phyloP scores from a whole-genome alignment of 495 filamentous ascomycete genomes.

The Hypoxylon trugodes region DNA sequence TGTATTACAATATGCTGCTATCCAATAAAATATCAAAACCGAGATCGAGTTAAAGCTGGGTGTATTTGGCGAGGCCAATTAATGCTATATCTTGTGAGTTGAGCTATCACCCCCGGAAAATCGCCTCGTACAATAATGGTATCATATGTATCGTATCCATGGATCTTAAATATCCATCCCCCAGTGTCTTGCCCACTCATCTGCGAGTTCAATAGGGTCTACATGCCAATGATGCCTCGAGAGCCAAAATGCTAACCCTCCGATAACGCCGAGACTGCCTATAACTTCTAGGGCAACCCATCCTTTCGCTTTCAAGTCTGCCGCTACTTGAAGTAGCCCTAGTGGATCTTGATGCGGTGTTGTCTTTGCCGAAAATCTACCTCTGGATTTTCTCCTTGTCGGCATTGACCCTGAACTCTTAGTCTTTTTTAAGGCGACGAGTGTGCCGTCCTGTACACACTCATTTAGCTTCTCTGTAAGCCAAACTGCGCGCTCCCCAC shows the following conservation, averaged over 20 bases:
- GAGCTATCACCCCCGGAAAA: slow-evolving; percentile 15
- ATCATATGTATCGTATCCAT: too few relatives aligned
- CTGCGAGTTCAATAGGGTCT: slow-evolving; percentile 32
- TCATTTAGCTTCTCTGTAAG: slow-evolving; percentile 78
- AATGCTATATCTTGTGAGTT: slow-evolving; percentile 16
- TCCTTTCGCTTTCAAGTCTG: slow-evolving; percentile 70
- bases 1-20: too few relatives aligned
- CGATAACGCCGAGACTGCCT: slow-evolving; percentile 76
- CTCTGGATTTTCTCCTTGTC: slow-evolving; percentile 27
- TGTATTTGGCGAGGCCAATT: slow-evolving; percentile 21
- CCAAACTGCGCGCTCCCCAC: slow-evolving; percentile 80
- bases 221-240: slow-evolving; percentile 45
- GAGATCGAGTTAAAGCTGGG: slow-evolving; percentile 21
- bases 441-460: slow-evolving; percentile 74
- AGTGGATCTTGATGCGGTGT: slow-evolving; percentile 73
- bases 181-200: slow-evolving; percentile 40
- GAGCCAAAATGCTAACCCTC: slow-evolving; percentile 75
- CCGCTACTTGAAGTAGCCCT: slow-evolving; percentile 73
- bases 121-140: slow-evolving; percentile 19
- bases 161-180: slow-evolving; percentile 35
- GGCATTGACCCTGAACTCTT: slow-evolving; percentile 21
- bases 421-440: slow-evolving; percentile 53
- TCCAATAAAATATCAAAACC: neutral
- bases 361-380: slow-evolving; percentile 39
- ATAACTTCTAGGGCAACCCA: slow-evolving; percentile 79